Evolutionary conservation across 345 rosid species (phyloP).

Genomic region (Camelina laxa): DNA sequence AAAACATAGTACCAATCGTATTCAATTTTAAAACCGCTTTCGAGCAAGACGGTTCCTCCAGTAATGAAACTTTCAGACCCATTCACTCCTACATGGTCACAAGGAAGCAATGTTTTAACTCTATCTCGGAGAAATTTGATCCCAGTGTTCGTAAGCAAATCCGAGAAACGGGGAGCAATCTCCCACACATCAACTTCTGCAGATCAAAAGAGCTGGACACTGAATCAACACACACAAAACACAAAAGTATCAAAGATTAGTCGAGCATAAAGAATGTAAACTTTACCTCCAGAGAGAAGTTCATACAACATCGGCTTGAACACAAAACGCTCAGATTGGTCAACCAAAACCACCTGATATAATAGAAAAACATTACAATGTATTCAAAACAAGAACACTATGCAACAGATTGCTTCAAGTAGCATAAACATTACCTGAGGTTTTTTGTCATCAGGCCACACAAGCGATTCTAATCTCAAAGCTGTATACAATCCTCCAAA

Average conservation of each 20-base stretch:
- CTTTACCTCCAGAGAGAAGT: constrained; percentile 81
- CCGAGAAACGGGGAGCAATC: constrained; percentile 92
- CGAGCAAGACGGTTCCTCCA: constrained; percentile 87
- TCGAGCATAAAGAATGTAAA: constrained; percentile 24
- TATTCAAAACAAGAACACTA: background rate
- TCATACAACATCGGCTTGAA: constrained; percentile 97
- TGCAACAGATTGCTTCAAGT: constrained; percentile 2
- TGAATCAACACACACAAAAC: constrained; percentile 18
- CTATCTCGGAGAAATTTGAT: constrained; percentile 77
- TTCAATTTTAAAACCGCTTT: constrained; percentile 77
- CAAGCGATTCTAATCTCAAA: constrained; percentile 85
- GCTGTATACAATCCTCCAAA: constrained; percentile 97
- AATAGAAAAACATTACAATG: background rate
- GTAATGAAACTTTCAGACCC: constrained; percentile 52
- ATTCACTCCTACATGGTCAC: constrained; percentile 63
- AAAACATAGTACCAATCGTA: constrained; percentile 84
- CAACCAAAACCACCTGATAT: constrained; percentile 83
- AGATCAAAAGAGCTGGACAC: constrained; percentile 14
- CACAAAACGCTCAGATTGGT: constrained; percentile 91
- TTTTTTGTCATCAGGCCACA: constrained; percentile 83
- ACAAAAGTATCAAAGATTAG: constrained; percentile 14
- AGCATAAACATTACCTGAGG: constrained; percentile 36
- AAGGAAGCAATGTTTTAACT: constrained; percentile 71
- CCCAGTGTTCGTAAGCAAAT: constrained; percentile 76
- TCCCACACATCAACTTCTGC: constrained; percentile 99